A percentile compares a stretch with the other conserved stretches of the same genome.
Evolutionary conservation across 179 eudicot species (phyloP).

Genomic region (Beta lomatogona): DNA sequence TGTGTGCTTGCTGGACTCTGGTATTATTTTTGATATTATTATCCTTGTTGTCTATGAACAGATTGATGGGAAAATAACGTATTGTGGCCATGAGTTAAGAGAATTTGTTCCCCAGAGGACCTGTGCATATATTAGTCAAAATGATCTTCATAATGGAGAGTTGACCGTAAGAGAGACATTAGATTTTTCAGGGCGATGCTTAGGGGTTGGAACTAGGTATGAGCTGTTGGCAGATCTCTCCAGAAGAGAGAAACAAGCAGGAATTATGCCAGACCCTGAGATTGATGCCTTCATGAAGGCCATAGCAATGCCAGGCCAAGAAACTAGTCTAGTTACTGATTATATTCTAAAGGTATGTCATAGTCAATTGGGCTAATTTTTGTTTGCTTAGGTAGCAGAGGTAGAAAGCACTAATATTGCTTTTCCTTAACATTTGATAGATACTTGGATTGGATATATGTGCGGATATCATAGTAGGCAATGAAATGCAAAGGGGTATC

Average conservation of each 20-base stretch:
- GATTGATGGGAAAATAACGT: conserved; percentile 49
- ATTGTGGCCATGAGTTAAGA: conserved; percentile 47
- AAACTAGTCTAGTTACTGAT: conserved; percentile 36
- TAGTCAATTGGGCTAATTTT: neutral
- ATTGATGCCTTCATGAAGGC: conserved; percentile 69
- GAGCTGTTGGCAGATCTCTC: conserved; percentile 46
- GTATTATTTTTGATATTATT: neutral
- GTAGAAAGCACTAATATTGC: neutral
- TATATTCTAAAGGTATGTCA: conserved; percentile 43
- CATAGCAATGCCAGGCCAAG: conserved; percentile 38
- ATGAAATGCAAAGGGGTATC: conserved; percentile 39
- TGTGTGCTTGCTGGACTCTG: neutral
- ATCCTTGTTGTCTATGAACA: conserved; percentile 17
- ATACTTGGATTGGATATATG: conserved; percentile 43
- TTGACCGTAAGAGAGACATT: conserved; percentile 48
- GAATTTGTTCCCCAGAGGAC: conserved; percentile 47
- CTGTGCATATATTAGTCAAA: conserved; percentile 40
- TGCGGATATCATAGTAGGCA: conserved; percentile 37
- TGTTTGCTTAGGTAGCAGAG: neutral
- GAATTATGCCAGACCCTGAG: conserved; percentile 62
- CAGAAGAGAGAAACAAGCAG: conserved; percentile 58
- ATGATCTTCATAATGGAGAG: conserved; percentile 38
- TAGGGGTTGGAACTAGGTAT: conserved; percentile 46
- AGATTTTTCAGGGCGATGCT: conserved; percentile 53
- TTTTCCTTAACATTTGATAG: neutral